These are phyloP conservation scores for Penicillium sp. DNA, from an alignment of 2,329 filamentous ascomycete species.

Conservation along the genomic window DNA sequence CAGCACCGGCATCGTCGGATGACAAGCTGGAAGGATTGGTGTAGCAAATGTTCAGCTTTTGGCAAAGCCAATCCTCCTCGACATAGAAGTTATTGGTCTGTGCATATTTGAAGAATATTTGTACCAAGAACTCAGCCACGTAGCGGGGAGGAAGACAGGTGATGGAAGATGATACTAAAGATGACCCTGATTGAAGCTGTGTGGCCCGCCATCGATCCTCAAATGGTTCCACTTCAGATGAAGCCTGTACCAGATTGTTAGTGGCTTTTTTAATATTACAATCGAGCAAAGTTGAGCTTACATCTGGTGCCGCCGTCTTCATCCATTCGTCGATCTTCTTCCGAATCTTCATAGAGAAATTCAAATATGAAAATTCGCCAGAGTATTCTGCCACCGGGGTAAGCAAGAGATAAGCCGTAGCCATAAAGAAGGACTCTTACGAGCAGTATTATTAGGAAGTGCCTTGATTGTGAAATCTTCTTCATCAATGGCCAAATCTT, in stretches of 20 bases:
- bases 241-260: constrained; percentile 23
- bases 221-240: constrained; percentile 39
- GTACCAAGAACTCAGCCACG: constrained; percentile 44
- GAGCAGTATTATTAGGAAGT: constrained; percentile 40
- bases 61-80: constrained; percentile 42
- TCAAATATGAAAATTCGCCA: constrained; percentile 47
- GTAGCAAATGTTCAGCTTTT: constrained; percentile 42
- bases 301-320: constrained; percentile 38
- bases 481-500: constrained; percentile 44
- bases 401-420: background rate
- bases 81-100: constrained; percentile 47
- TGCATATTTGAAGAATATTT: constrained; percentile 47
- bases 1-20: constrained; percentile 40
- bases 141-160: constrained; percentile 46
- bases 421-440: constrained; percentile 22
- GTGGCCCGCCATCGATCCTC: constrained; percentile 46
- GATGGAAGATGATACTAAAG: constrained; percentile 37
- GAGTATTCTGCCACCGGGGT: constrained; percentile 39
- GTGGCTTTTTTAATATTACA: background rate
- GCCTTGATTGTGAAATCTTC: constrained; percentile 44
- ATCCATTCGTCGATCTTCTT: constrained; percentile 47
- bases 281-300: constrained; percentile 12
- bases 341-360: constrained; percentile 46
- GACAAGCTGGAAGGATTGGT: constrained; percentile 35
- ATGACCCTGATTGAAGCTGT: constrained; percentile 43